Percentiles rank a stretch among this genome's conserved stretches.
Evolutionary conservation across 768 basidiomycete species (phyloP).

Genomic region (Fibroporia radiculosa): DNA sequence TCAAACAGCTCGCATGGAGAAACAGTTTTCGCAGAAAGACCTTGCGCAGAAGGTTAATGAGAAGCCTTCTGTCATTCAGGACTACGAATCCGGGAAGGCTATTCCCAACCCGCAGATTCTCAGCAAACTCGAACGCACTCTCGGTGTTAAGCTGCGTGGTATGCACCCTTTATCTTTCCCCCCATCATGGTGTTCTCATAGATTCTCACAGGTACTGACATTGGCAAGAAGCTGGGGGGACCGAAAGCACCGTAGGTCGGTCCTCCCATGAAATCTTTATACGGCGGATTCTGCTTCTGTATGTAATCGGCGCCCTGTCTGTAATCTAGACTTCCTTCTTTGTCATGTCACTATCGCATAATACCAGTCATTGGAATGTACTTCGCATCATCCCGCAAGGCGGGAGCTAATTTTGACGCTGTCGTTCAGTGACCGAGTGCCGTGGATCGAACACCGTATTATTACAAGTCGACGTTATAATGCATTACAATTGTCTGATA

Average conservation of each 20-base stretch:
- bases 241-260: constrained; percentile 60
- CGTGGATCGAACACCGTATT: too few relatives aligned
- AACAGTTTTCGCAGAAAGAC: constrained; percentile 84
- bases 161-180: constrained; percentile 19
- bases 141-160: constrained; percentile 90
- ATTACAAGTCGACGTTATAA: too few relatives aligned
- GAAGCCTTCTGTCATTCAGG: constrained; percentile 81
- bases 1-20: constrained; percentile 68
- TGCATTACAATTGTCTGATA: too few relatives aligned
- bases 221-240: constrained; percentile 82
- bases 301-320: too few relatives aligned
- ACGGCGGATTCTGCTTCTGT: neutral
- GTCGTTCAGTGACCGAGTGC: too few relatives aligned
- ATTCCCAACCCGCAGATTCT: constrained; percentile 84
- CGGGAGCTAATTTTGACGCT: too few relatives aligned
- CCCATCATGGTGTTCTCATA: neutral
- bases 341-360: too few relatives aligned
- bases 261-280: constrained; percentile 24
- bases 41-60: constrained; percentile 90
- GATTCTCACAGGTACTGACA: constrained; percentile 49
- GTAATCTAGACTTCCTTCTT: too few relatives aligned
- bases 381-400: too few relatives aligned
- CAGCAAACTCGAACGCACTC: constrained; percentile 76
- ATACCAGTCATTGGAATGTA: too few relatives aligned
- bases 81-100: constrained; percentile 85